Evolutionary conservation across 441 rosid species (phyloP), one percentile per base, ranked within the genome.

Genomic region (Theobroma grandiflorum): DNA sequence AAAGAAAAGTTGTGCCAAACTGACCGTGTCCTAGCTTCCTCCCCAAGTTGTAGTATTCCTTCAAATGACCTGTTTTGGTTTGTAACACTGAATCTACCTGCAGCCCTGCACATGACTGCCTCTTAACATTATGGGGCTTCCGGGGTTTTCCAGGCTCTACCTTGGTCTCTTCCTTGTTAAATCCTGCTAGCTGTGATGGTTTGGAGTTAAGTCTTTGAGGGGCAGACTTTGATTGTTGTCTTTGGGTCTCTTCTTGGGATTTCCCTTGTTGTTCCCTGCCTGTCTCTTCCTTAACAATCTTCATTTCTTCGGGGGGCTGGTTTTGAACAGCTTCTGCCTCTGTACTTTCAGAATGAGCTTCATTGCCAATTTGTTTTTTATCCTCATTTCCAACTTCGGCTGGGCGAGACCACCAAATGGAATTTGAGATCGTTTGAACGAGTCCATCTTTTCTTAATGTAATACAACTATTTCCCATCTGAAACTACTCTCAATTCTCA

Each of bases 391-490:
- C 59, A 53, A 73, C 74, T 61, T 82, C 82, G 1, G 81, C 47
- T n/a, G 85, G 15, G 53, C 58, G 72, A 18, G 84, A 22, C 85
- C 89, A 78, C 81, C 85, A 82, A 49, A 79, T 3, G 8, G 89
- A 72, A 80, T 81, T 69, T 10, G 91, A 78, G 74, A 85, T 85
- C 26, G 92, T 82, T 79, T 87, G 86, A 64, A 82, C 49, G 53
- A 90, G 72, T 42, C 88, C 86, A 81, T 78, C 82, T 18, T 76
- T 77, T 65, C 82, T 81, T 20, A 88, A 79, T 74, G 86, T 87
- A 66, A 81, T 84, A 77, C 98, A 94, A 80, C 75, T 89, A 80
- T 86, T 89, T 57, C 95, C 97, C 91, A 91, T 92, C 75, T 86
- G 68, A 62, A 81, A 76, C 76, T 78, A 78, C 67, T 76, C 68